Base-by-base conservation (phyloP, 1,284 basidiomycete species). In the Agaricales sp. region DNA sequence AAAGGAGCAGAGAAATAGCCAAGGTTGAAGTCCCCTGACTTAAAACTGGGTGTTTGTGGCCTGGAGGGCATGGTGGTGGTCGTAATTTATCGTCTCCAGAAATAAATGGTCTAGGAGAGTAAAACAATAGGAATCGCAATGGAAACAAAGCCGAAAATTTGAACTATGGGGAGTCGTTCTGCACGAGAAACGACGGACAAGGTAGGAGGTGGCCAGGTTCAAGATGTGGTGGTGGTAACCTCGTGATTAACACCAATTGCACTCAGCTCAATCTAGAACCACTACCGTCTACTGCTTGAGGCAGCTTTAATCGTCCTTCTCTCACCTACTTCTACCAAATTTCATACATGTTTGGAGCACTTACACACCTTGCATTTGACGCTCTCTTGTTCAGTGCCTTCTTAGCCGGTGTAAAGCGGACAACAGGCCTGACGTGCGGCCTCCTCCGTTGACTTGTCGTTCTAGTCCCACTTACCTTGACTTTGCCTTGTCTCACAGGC, bases 401-500 rank as follows among this genome's bases (percentile, higher is more conserved):
- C 54, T 74, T 92, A 1, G 89, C 88, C 6, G 89, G 88, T 11
- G 66, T 92, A 52, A 83, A 78, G 61, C 76, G 88, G 22, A 80
- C 83, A 2, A 91, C 89, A 0, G 87, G 87, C 30, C 63, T 92
- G 54, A 87, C 87, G 87, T 88, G 67, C 52, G 84, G 70, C 6
- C 19, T 51, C 21, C n/a, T 22, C 21, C 16, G 3, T 48, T 43
- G 14, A 45, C 47, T 22, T 16, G 37, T 24, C 3, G 23, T 46
- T 46, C 30, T 39, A 51, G 51, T 30, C 51, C 51, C 43, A 20
- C 43, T 23, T 45, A 38, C 18, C 45, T 18, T 37, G 12, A 49
- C 22, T 18, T 3, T 22, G 19, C 19, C 3, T 46, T n/a, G n/a
- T n/a, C n/a, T n/a, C n/a, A 18, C 54, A 88, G 85, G 19, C 86